Conservation (phyloP, 2,329 filamentous ascomycete species). For the Talaromyces funiculosus region DNA sequence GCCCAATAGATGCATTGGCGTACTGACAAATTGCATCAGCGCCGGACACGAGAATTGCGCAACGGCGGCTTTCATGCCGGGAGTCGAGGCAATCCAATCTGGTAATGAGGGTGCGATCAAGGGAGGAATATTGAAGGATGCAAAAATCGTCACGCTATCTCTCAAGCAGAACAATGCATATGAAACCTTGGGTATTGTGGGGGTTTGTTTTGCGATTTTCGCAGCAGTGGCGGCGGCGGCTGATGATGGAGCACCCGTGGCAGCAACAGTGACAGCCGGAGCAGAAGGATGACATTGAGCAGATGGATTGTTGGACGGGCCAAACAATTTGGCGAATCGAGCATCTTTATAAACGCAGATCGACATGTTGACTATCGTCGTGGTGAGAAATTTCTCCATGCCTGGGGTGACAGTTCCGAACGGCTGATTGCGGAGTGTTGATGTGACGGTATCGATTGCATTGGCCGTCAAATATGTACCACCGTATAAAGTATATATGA, state of each 20-base stretch:
- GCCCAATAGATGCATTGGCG: constrained; percentile 78
- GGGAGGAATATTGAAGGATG: constrained; percentile 82
- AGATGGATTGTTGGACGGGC: constrained; percentile 51
- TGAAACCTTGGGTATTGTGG: constrained; percentile 59
- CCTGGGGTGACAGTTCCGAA: constrained; percentile 64
- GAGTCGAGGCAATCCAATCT: constrained; percentile 43
- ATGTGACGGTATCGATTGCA: constrained; percentile 71
- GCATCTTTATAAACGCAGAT: constrained; percentile 88
- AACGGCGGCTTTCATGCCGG: constrained; percentile 50
- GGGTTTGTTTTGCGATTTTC: constrained; percentile 25
- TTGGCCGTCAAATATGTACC: constrained; percentile 89
- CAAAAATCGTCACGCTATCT: constrained; percentile 86
- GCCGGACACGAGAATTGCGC: constrained; percentile 80
- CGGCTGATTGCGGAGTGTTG: constrained; percentile 55
- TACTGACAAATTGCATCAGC: constrained; percentile 69
- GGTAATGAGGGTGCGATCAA: constrained; percentile 66
- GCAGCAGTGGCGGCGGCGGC: constrained; percentile 14
- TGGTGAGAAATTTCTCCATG: constrained; percentile 72
- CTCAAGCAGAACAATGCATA: constrained; percentile 75
- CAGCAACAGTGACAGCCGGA: constrained; percentile 12
- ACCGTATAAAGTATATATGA: constrained; percentile 63
- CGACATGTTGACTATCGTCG: constrained; percentile 73
- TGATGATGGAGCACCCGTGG: constrained; percentile 5
- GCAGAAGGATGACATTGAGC: constrained; percentile 40
- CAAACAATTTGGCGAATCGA: constrained; percentile 77